Evolutionary conservation across 441 rosid species (phyloP).

Genomic region (Corymbia citriodora): DNA sequence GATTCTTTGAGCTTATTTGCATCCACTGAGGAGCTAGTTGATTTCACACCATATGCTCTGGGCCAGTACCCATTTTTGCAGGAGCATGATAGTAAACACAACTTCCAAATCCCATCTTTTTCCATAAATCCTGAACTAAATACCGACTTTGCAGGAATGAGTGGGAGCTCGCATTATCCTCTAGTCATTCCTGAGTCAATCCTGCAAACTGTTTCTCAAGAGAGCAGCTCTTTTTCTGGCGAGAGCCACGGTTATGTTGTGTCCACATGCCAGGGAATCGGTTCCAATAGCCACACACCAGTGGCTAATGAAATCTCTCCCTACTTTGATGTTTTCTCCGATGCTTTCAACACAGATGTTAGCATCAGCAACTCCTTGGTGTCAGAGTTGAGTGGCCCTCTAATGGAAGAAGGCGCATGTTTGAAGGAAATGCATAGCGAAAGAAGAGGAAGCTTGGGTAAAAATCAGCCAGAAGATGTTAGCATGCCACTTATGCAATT

Average conservation of each 20-base stretch:
- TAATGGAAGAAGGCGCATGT: background rate
- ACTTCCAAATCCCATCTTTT: background rate
- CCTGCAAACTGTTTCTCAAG: background rate
- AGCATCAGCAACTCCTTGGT: background rate
- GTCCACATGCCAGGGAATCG: background rate
- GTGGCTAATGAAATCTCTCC: background rate
- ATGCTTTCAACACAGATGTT: background rate
- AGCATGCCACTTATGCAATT: background rate
- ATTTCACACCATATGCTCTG: background rate
- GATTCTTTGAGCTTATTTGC: background rate
- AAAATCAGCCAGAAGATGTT: background rate
- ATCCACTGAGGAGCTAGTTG: background rate
- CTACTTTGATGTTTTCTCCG: background rate
- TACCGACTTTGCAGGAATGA: background rate
- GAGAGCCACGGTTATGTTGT: background rate
- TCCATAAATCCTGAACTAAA: background rate
- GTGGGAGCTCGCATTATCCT: background rate
- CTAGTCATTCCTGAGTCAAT: background rate
- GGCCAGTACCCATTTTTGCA: background rate
- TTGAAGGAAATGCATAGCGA: background rate
- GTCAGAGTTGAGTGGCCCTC: background rate
- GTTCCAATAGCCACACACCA: background rate
- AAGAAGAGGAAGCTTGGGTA: background rate
- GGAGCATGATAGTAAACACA: background rate
- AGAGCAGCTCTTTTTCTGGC: background rate